Conservation (phyloP, 2,329 filamentous ascomycete genomes). For the Tolypocladium cylindrosporum region DNA sequence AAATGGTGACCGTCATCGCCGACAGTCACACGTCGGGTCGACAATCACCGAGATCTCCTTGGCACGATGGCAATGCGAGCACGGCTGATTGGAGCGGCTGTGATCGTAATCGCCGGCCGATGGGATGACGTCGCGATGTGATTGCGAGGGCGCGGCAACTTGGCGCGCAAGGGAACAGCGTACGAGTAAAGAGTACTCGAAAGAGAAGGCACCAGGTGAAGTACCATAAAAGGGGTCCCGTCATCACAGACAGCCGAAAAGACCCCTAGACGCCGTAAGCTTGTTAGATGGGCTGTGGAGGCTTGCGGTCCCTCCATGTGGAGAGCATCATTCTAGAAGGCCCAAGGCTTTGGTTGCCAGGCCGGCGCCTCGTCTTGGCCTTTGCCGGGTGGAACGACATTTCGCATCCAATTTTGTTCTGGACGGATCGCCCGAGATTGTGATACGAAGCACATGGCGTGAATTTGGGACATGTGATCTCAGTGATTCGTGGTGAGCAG, state of each 20-base stretch:
- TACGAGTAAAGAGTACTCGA: no score
- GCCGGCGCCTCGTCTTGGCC: neutral
- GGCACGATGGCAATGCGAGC: neutral
- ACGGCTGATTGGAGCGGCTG: neutral
- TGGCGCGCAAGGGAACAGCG: neutral
- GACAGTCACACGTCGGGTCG: neutral
- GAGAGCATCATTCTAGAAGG: constrained; percentile 8
- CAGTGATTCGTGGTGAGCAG: neutral
- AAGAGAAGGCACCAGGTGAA: neutral
- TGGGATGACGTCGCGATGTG: neutral
- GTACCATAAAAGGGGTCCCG: neutral
- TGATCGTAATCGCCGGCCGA: neutral
- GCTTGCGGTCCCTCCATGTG: neutral
- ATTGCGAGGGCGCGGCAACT: neutral
- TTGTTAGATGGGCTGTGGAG: neutral
- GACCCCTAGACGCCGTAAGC: neutral
- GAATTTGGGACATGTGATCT: neutral
- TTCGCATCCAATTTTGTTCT: neutral
- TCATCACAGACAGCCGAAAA: neutral
- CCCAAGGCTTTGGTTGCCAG: neutral
- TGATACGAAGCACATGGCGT: neutral
- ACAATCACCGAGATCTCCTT: neutral
- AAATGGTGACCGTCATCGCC: no score
- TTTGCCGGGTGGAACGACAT: neutral
- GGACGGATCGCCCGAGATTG: neutral